Base-by-base conservation (phyloP, 2,329 filamentous ascomycete species). In the Penicillium hordei region DNA sequence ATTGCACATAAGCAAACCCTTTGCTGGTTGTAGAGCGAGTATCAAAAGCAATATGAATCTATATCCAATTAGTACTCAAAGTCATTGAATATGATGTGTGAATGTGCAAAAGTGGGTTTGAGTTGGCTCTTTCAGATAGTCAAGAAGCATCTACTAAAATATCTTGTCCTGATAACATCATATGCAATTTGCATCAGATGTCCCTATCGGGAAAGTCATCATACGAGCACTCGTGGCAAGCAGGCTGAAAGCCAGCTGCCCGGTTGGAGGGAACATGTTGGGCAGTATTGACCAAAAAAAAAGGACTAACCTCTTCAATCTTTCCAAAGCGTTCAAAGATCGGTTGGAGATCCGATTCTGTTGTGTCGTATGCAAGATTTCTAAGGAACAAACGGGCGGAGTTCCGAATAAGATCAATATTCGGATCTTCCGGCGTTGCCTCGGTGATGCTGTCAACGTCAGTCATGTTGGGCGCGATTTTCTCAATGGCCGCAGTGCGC, bases 121-220 rank as follows among this genome's bases (percentile, higher is more conserved):
- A 45, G 53, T 56, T 21, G 53, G 65, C 74, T 79, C 79, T 78
- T 93, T 93, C 89, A 94, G 91, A 87, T 84, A 67, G 81, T 82
- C 78, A 89, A 91, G 87, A 93, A 89, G 91, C 90, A 96, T 97
- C 93, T 99, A 99, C 94, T 97, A 99, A 96, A 96, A 94, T 89
- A 85, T 91, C 88, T 92, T 88, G 88, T 89, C 87, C 86, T 80
- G 77, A 83, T 91, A 82, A 86, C 90, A 93, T 95, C 93, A 97
- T 82, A 82, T 91, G 90, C 91, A 79, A 66, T 61, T 77, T 82
- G 89, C 89, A 93, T 97, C 90, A 92, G 93, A 87, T 97, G 94
- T 97, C 94, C 94, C 94, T 97, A 97, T 97, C 94, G 86, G 89
- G 89, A 85, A 86, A 81, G 91, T 97, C 93, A 97, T 97, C 94